Conservation (phyloP, 306 rosid species). For the Ormosia semicastrata region DNA sequence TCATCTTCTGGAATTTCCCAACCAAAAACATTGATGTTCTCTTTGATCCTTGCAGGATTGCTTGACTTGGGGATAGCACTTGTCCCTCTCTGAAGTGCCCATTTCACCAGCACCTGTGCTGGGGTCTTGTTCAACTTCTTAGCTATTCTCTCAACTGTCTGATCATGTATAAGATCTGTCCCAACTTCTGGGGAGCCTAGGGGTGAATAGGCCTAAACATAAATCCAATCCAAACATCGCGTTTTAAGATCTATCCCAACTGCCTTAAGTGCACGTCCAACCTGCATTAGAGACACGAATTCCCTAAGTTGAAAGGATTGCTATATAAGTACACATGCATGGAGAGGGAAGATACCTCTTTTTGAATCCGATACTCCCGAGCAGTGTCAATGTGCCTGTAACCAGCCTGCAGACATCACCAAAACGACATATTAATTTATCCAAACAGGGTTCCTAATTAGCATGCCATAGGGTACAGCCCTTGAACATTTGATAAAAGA, state of each 20-base stretch:
- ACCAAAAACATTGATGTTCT: slow-evolving; percentile 30
- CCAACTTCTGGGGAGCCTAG: slow-evolving; percentile 24
- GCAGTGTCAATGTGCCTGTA: slow-evolving; percentile 37
- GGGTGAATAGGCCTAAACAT: slow-evolving; percentile 24
- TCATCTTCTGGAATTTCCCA: slow-evolving; percentile 32
- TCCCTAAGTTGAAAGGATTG: not conserved
- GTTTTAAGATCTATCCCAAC: no score
- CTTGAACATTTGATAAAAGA: not conserved
- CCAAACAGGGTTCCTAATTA: not conserved
- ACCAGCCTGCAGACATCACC: slow-evolving; percentile 24
- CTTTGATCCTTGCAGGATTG: slow-evolving; percentile 24
- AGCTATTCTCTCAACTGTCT: slow-evolving; percentile 4
- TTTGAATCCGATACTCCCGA: slow-evolving; percentile 20
- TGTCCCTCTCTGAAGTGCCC: slow-evolving; percentile 28
- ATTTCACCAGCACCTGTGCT: slow-evolving; percentile 26
- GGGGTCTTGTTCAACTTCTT: slow-evolving; percentile 28
- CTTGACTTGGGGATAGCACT: slow-evolving; percentile 29
- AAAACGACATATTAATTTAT: not conserved
- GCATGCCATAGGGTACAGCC: no score
- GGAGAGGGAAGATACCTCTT: not conserved
- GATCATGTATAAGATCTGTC: slow-evolving; percentile 8
- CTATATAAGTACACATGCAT: not conserved
- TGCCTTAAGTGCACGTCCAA: slow-evolving; percentile 30
- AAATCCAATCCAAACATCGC: not conserved
- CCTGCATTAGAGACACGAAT: not conserved